Conservation (phyloP, 2,329 filamentous ascomycete genomes). For the Monosporascus sp. region DNA sequence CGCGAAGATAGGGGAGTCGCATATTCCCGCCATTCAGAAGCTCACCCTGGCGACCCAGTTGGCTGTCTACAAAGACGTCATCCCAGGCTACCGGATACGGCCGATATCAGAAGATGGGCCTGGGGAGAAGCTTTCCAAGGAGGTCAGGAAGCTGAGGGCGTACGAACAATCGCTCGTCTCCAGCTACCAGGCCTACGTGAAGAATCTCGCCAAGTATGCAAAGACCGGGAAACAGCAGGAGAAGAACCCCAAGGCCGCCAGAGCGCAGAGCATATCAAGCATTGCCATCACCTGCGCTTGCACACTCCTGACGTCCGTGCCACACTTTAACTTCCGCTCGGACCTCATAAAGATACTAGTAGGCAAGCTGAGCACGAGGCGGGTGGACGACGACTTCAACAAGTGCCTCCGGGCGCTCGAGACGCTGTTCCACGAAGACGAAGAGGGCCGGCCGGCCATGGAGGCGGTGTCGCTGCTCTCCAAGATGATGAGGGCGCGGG, state of each 20-base stretch:
- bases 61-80: slow-evolving; percentile 90
- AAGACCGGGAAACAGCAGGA: slow-evolving; percentile 35
- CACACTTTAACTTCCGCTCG: slow-evolving; percentile 94
- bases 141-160: slow-evolving; percentile 73
- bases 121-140: slow-evolving; percentile 81
- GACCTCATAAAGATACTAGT: slow-evolving; percentile 86
- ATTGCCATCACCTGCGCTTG: slow-evolving; percentile 85
- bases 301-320: slow-evolving; percentile 71
- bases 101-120: slow-evolving; percentile 70
- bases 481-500: slow-evolving; percentile 90
- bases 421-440: slow-evolving; percentile 77
- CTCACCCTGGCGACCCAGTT: slow-evolving; percentile 82
- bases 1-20: slow-evolving; percentile 66
- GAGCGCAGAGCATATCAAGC: slow-evolving; percentile 53
- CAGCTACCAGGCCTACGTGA: slow-evolving; percentile 81
- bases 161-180: slow-evolving; percentile 86
- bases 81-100: slow-evolving; percentile 92
- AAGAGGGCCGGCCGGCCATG: slow-evolving; percentile 82
- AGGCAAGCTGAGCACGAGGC: slow-evolving; percentile 70
- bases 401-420: slow-evolving; percentile 77
- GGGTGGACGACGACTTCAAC: slow-evolving; percentile 67
- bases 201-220: slow-evolving; percentile 65
- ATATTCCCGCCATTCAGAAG: slow-evolving; percentile 73
- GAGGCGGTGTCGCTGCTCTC: slow-evolving; percentile 80
- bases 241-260: slow-evolving; percentile 33